These are phyloP conservation scores for Cytospora paraplurivora DNA, from an alignment of 2,329 filamentous ascomycete species.

Conservation along the genomic window DNA sequence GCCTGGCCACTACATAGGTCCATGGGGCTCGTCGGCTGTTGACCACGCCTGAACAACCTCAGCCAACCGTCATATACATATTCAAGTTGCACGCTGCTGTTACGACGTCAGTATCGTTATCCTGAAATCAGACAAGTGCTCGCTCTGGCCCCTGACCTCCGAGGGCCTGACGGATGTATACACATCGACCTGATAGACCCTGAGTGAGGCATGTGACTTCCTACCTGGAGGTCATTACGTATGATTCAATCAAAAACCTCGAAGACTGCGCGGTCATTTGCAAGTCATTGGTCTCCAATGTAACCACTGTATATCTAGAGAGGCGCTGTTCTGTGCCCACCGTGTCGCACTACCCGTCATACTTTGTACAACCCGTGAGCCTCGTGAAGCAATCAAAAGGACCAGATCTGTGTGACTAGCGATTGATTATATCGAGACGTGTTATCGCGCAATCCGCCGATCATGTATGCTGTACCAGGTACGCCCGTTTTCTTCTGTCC, in stretches of 20 bases:
- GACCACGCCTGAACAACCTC: not conserved
- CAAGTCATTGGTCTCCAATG: not conserved
- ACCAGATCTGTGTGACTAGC: not conserved
- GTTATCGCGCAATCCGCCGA: not conserved
- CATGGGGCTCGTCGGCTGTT: not conserved
- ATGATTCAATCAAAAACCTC: not conserved
- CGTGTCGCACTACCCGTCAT: not conserved
- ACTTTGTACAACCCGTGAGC: not conserved
- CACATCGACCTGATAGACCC: not conserved
- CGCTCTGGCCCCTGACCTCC: not conserved
- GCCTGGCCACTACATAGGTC: not conserved
- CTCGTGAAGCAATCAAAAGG: too few relatives aligned
- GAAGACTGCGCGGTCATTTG: not conserved
- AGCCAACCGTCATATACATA: not conserved
- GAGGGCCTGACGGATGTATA: not conserved
- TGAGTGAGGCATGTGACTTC: not conserved
- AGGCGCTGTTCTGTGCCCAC: not conserved
- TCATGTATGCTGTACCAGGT: slow-evolving; percentile 1
- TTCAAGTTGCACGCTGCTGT: not conserved
- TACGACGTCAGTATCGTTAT: not conserved
- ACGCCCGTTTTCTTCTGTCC: not conserved
- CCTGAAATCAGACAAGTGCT: not conserved
- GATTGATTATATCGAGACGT: not conserved
- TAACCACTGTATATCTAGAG: not conserved
- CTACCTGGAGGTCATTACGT: not conserved